Evolutionary conservation across 352 stramenopile genomes (phyloP), one percentile per base, ranked within the genome.

Genomic region (Pythium dissotocum): DNA sequence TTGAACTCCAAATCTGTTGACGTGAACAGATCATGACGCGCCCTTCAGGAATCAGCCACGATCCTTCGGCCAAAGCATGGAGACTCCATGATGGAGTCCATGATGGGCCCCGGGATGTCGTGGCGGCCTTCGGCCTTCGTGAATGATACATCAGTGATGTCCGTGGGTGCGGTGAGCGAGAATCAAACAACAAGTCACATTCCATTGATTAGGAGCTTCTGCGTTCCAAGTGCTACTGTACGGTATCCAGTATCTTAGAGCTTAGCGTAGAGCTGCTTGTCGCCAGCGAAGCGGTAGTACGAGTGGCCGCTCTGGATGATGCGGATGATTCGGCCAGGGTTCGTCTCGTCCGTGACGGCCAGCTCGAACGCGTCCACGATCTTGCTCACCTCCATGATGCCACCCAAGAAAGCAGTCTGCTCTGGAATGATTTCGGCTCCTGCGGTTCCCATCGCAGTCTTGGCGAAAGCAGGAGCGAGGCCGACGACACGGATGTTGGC

Each of bases 401-500:
- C 54, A 8, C 40, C 36, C 35, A 36, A 54, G 57, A 6, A 14
- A 40, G 21, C 2, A 21, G 48, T 33, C 58, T 88, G 79, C 57
- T 84, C 54, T 0, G 72, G 75, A 36, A 89, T 57, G 0, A 71
- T 56, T 16, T 76, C 71, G 10, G 70, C 46, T 3, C 81, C 84
- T 4, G 13, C 75, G 70, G 14, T 71, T 10, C 86, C 86, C 83
- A 93, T 93, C 10, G 71, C 70, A 0, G 86, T 94, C 62, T 91
- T 73, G 1, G 86, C 75, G 33, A 93, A 94, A 30, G 67, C 80
- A 21, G 84, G 86, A 33, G 79, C 87, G 58, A 94, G 71, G 18
- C 75, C 83, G 54, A 91, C 86, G 28, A 81, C 79, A 52, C 87
- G 87, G 40, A 95, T 82, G 69, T 90, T 91, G 73, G 79, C 68